Conservation (phyloP, 139 green algal genomes). For the Chlamydomonas incerta region DNA sequence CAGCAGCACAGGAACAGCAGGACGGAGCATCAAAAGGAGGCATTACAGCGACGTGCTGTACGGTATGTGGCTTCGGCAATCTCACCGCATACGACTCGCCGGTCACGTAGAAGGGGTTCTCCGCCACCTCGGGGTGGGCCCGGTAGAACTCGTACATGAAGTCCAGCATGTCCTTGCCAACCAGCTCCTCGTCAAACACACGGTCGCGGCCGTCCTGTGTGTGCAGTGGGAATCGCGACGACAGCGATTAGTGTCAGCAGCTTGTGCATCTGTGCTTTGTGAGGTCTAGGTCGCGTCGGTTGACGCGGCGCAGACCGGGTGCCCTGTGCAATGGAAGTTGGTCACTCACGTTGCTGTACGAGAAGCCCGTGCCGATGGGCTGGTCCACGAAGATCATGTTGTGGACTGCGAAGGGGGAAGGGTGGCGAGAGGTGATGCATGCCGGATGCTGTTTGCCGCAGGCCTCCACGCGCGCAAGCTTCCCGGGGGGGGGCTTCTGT, state of each 20-base stretch:
- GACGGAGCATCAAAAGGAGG: neutral
- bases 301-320: too few relatives aligned
- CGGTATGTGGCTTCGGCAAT: too few relatives aligned
- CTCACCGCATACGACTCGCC: constrained; percentile 87
- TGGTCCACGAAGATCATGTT: constrained; percentile 91
- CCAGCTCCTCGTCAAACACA: constrained; percentile 67
- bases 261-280: too few relatives aligned
- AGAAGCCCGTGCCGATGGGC: constrained; percentile 95
- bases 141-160: constrained; percentile 92
- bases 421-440: too few relatives aligned
- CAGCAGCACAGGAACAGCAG: too few relatives aligned
- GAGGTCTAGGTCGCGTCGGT: too few relatives aligned
- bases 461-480: too few relatives aligned
- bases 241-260: neutral
- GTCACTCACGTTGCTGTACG: constrained; percentile 70
- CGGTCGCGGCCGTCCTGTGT: constrained; percentile 60
- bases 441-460: too few relatives aligned
- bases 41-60: too few relatives aligned
- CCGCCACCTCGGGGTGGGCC: constrained; percentile 74
- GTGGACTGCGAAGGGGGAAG: neutral
- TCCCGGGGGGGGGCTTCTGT: too few relatives aligned
- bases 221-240: neutral
- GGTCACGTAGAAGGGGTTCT: constrained; percentile 87
- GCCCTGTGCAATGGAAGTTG: too few relatives aligned
- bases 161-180: constrained; percentile 94